These are phyloP conservation scores for Malus hybrid DNA, from an alignment of 331 rosid species.

Conservation along the genomic window DNA sequence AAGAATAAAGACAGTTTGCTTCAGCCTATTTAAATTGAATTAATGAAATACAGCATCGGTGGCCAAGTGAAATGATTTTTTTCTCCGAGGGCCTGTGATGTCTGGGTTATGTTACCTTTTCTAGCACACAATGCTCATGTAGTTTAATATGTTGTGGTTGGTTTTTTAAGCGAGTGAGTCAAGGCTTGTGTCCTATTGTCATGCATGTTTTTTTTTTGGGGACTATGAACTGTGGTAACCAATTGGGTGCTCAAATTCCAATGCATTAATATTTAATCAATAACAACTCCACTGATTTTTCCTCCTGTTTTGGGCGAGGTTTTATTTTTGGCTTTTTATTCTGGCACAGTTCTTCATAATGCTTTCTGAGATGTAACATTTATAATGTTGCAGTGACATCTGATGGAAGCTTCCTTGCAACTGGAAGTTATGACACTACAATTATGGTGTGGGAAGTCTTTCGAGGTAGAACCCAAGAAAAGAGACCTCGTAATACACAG, in stretches of 20 bases:
- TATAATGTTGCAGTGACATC: slow-evolving; percentile 70
- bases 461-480: slow-evolving; percentile 65
- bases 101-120: too few relatives aligned
- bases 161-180: too few relatives aligned
- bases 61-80: background rate
- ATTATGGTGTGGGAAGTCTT: slow-evolving; percentile 95
- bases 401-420: slow-evolving; percentile 92
- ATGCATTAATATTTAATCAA: slow-evolving; percentile 1
- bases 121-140: too few relatives aligned
- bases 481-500: slow-evolving; percentile 60
- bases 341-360: background rate
- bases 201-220: background rate
- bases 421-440: slow-evolving; percentile 96
- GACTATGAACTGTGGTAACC: background rate
- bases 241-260: slow-evolving; percentile 7
- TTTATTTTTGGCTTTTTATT: background rate
- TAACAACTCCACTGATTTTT: background rate
- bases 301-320: background rate
- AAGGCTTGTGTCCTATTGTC: background rate
- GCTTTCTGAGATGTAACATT: background rate
- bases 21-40: background rate
- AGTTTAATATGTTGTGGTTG: too few relatives aligned
- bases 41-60: background rate
- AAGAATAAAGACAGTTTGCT: background rate
- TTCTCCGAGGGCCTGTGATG: too few relatives aligned